These are phyloP conservation scores for Leptographium procerum DNA, from an alignment of 2,329 filamentous ascomycete species.

Conservation along the genomic window DNA sequence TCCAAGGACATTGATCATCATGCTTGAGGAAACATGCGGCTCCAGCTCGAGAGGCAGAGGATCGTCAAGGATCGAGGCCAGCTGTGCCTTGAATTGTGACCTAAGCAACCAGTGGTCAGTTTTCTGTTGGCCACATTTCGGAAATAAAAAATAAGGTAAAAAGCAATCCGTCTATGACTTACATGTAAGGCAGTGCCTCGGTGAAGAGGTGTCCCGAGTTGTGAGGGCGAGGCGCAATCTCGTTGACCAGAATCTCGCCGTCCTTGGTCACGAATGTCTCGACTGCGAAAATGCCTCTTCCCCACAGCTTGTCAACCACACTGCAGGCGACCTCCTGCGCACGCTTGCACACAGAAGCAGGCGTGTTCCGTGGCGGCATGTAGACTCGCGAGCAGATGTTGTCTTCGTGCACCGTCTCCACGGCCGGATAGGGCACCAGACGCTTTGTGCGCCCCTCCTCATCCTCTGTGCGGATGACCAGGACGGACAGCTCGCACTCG, in stretches of 20 bases:
- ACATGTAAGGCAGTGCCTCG: constrained; percentile 68
- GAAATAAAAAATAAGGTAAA: too few species aligned
- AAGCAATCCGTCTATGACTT: not conserved
- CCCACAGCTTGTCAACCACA: constrained; percentile 69
- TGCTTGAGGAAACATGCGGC: constrained; percentile 49
- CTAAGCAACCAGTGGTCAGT: not conserved
- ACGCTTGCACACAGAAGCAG: constrained; percentile 44
- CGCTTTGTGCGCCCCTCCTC: constrained; percentile 34
- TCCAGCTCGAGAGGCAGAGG: constrained; percentile 42
- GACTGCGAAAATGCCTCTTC: constrained; percentile 88
- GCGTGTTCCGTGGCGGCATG: constrained; percentile 65
- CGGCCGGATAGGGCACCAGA: constrained; percentile 67
- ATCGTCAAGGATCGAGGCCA: constrained; percentile 68
- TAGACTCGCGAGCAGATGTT: constrained; percentile 81
- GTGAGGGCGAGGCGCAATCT: constrained; percentile 71
- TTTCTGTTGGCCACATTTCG: too few species aligned
- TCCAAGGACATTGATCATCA: constrained; percentile 75
- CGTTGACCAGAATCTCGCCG: constrained; percentile 64
- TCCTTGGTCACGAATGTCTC: constrained; percentile 85
- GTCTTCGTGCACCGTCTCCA: constrained; percentile 92
- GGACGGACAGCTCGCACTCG: constrained; percentile 77
- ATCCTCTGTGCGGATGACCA: constrained; percentile 85
- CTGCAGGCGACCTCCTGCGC: constrained; percentile 69
- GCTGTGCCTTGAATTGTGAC: constrained; percentile 86
- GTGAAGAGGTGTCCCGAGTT: constrained; percentile 96